Conservation (phyloP, 2,329 filamentous ascomycete genomes). For the Penicillium oxalicum region DNA sequence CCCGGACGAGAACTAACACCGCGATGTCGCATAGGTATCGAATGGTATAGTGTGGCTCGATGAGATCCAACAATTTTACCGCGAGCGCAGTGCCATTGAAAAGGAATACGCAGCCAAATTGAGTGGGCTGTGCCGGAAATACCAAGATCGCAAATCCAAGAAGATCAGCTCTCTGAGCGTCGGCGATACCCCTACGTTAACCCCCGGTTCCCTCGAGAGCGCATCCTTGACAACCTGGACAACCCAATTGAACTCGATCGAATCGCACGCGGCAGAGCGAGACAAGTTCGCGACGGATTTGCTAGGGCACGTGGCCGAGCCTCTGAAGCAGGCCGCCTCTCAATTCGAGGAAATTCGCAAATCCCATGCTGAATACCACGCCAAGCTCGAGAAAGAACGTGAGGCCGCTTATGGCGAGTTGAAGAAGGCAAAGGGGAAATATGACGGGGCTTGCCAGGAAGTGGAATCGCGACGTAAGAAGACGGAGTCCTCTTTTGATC, state of each 20-base stretch:
- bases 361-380: constrained; percentile 79
- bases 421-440: constrained; percentile 86
- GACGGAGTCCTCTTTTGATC: constrained; percentile 83
- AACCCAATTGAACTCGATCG: constrained; percentile 84
- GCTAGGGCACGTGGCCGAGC: constrained; percentile 74
- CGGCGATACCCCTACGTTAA: constrained; percentile 86
- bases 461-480: constrained; percentile 94
- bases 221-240: constrained; percentile 97
- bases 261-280: constrained; percentile 81
- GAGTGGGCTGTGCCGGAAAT: constrained; percentile 82
- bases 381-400: constrained; percentile 81
- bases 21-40: constrained; percentile 50
- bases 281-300: constrained; percentile 77
- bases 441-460: constrained; percentile 87
- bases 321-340: constrained; percentile 65
- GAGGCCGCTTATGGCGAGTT: constrained; percentile 78
- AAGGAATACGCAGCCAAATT: constrained; percentile 94
- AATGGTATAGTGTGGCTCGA: constrained; percentile 92
- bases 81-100: constrained; percentile 87
- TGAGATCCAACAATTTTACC: constrained; percentile 95
- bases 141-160: constrained; percentile 92
- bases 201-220: constrained; percentile 90
- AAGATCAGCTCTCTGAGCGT: constrained; percentile 85
- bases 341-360: constrained; percentile 91
- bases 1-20: constrained; percentile 15